Evolutionary conservation across 768 basidiomycete species (phyloP), one percentile per base, ranked within the genome.

Genomic region (Paxillus ammoniavirescens): DNA sequence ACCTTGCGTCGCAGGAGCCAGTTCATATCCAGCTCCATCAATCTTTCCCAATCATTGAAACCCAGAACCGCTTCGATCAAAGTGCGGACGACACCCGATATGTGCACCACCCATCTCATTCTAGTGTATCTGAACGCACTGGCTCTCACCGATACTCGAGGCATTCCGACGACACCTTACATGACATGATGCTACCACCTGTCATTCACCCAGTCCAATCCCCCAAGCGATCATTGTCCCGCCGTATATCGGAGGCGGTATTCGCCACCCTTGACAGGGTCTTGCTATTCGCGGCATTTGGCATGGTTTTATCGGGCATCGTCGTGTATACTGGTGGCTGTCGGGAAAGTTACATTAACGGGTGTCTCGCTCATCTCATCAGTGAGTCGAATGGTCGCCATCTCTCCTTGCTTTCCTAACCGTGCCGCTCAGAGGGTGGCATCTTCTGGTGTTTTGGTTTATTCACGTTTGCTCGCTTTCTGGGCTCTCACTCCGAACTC

Each of bases 361-460:
- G 84, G 1, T 95, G 90, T 60, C 75, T 93, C 30, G 95, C 95
- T 0, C 95, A 98, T 72, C 67, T 93, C 37, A 96, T 98, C 75
- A 98, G 90, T 91, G 67, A 51, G 88, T 69, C 38, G 30, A 50
- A 47, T 26, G 14, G 26, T 14, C 28, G 1, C 9, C 12, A 1
- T 31, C 0, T 5, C 21, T n/a, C 15, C 2, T 42, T 5, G 0
- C 26, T 30, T 10, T 42, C 3, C 52, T 60, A 18, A 59, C 21
- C 9, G 35, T 43, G 42, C 4, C 12, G 21, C 18, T 10, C 10
- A 92, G 91, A 92, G 81, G 92, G 94, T 18, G 83, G 80, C 31
- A 93, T 97, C 58, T 98, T 98, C 73, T 93, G 93, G 84, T 83
- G 81, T 53, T 98, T 93, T 69, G 96, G 95, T 7, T 71, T 98